Evolutionary conservation across 2,329 filamentous ascomycete species (phyloP).

Genomic region (Rutstroemia sydowiana): DNA sequence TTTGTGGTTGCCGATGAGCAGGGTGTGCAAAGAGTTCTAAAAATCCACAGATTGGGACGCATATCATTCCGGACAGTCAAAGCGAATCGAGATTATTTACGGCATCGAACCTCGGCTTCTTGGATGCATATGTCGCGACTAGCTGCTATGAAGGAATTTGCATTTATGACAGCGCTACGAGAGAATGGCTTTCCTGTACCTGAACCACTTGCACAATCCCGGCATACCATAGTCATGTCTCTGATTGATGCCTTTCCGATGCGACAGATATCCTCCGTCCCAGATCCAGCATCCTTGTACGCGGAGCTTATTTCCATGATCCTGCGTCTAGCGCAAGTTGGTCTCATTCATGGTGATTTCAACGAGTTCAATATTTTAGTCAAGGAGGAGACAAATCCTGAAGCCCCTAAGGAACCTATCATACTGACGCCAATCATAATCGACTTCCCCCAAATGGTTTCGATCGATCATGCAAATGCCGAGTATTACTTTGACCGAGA

Average conservation of each 20-base stretch:
- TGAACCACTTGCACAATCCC: constrained; percentile 77
- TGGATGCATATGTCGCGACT: constrained; percentile 98
- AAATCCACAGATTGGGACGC: constrained; percentile 90
- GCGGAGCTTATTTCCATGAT: constrained; percentile 86
- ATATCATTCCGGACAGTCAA: constrained; percentile 97
- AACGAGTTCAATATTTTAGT: constrained; percentile 99
- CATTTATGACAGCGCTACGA: constrained; percentile 82
- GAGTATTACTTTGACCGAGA: constrained; percentile 98
- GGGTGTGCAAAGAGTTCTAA: constrained; percentile 75
- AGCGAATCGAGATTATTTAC: constrained; percentile 89
- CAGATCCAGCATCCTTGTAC: constrained; percentile 79
- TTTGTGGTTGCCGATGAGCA: constrained; percentile 79
- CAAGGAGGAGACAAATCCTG: constrained; percentile 54
- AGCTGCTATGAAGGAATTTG: constrained; percentile 87
- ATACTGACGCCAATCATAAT: constrained; percentile 76
- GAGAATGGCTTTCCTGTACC: constrained; percentile 87
- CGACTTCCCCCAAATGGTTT: constrained; percentile 98
- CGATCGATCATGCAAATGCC: constrained; percentile 86
- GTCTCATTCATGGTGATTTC: constrained; percentile 95
- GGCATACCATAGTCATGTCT: constrained; percentile 95
- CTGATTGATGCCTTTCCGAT: constrained; percentile 88
- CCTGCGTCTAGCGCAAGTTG: constrained; percentile 72
- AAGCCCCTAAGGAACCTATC: constrained; percentile 38
- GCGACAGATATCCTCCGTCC: constrained; percentile 76
- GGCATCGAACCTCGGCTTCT: constrained; percentile 69